phyloP scores from a whole-genome alignment of 495 filamentous ascomycete species.

The Penicilliopsis zonata region DNA sequence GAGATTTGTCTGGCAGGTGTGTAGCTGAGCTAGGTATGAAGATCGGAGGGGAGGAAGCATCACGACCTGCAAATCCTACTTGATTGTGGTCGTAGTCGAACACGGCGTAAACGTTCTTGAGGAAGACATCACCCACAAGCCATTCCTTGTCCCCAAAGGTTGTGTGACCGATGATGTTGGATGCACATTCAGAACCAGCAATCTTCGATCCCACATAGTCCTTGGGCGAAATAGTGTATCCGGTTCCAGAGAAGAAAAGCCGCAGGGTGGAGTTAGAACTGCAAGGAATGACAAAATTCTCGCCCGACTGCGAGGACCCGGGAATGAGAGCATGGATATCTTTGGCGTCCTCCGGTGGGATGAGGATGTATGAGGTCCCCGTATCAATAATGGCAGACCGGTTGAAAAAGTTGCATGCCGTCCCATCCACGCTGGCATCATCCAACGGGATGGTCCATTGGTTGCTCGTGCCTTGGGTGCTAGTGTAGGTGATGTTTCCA shows the following conservation, averaged over 20 bases:
- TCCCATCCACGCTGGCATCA: constrained; percentile 46
- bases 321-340: constrained; percentile 54
- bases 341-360: constrained; percentile 51
- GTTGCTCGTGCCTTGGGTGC: constrained; percentile 21
- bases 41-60: too few relatives aligned
- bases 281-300: constrained; percentile 61
- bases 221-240: constrained; percentile 50
- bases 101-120: constrained; percentile 84
- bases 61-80: constrained; percentile 26
- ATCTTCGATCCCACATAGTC: constrained; percentile 52
- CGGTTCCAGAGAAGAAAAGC: constrained; percentile 42
- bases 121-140: constrained; percentile 72
- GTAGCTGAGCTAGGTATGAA: too few relatives aligned
- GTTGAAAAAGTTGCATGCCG: constrained; percentile 33
- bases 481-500: constrained; percentile 53
- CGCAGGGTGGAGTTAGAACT: constrained; percentile 39
- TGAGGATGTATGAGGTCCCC: constrained; percentile 64
- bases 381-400: constrained; percentile 65
- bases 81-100: constrained; percentile 53
- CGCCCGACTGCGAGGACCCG: constrained; percentile 35
- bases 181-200: constrained; percentile 39
- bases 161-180: constrained; percentile 45
- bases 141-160: constrained; percentile 42
- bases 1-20: too few relatives aligned
- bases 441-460: constrained; percentile 61